These are phyloP conservation scores for Neofusicoccum kwambonambiense DNA, from an alignment of 2,329 filamentous ascomycete genomes.

Conservation along the genomic window DNA sequence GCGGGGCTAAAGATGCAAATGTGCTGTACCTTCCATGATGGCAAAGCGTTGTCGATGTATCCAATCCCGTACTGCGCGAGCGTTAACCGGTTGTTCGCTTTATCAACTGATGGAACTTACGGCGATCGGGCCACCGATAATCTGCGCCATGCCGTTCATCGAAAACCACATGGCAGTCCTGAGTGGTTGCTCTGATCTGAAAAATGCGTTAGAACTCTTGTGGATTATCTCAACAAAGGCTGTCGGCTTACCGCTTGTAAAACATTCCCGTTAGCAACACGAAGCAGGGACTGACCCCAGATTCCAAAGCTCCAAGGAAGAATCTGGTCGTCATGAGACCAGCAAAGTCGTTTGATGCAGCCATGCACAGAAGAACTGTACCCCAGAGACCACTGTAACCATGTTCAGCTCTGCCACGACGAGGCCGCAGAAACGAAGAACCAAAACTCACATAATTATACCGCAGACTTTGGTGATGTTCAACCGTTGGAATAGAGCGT, in stretches of 20 bases:
- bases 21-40: slow-evolving; percentile 53
- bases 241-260: not conserved
- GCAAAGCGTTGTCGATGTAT: slow-evolving; percentile 62
- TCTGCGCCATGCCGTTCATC: slow-evolving; percentile 13
- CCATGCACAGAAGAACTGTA: slow-evolving; percentile 10
- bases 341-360: slow-evolving; percentile 21
- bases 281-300: slow-evolving; percentile 46
- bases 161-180: slow-evolving; percentile 14
- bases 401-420: not conserved
- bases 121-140: slow-evolving; percentile 16
- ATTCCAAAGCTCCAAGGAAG: slow-evolving; percentile 67
- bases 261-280: slow-evolving; percentile 12
- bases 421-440: not conserved
- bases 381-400: slow-evolving; percentile 3
- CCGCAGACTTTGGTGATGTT: slow-evolving; percentile 38
- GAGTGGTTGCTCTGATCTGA: slow-evolving; percentile 4
- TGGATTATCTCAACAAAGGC: slow-evolving; percentile 19
- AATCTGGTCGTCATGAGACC: slow-evolving; percentile 55
- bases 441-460: slow-evolving; percentile 52
- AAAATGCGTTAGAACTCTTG: slow-evolving; percentile 24
- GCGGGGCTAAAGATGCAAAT: slow-evolving; percentile 59
- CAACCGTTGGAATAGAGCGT: slow-evolving; percentile 17
- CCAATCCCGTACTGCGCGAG: slow-evolving; percentile 60
- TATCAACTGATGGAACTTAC: not conserved
- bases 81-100: not conserved